phyloP scores from a whole-genome alignment of 129 eudicot species.

The Erigeron canadensis region DNA sequence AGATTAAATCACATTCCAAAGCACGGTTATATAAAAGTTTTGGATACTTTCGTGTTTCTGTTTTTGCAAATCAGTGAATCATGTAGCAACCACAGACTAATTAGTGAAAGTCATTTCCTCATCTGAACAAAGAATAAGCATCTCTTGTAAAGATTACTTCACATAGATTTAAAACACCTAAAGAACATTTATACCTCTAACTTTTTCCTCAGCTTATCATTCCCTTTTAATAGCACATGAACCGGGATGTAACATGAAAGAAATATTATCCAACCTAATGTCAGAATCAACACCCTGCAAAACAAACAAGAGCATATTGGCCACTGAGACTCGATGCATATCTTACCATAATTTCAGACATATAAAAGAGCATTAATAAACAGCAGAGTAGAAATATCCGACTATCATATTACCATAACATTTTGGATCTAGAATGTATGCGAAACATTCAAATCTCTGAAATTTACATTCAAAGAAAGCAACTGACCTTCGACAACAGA shows the following conservation, averaged over 20 bases:
- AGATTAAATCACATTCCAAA: no score
- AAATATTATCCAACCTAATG: slow-evolving; percentile 84
- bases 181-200: slow-evolving; percentile 61
- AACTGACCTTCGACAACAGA: background rate
- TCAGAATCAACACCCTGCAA: slow-evolving; percentile 70
- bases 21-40: no score
- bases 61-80: no score
- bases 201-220: slow-evolving; percentile 69
- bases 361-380: background rate
- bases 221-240: slow-evolving; percentile 73
- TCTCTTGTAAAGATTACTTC: background rate
- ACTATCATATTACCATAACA: background rate
- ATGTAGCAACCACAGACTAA: no score
- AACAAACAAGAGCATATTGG: slow-evolving; percentile 2
- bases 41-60: no score
- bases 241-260: slow-evolving; percentile 79
- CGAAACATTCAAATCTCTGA: background rate
- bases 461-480: background rate
- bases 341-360: background rate
- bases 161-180: background rate
- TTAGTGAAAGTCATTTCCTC: no score
- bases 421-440: no score
- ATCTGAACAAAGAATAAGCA: no score
- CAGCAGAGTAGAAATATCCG: background rate
- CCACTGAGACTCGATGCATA: no score